A percentile compares a stretch with the other conserved stretches of the same genome.
Conservation (phyloP, 2,329 filamentous ascomycete genomes). For the Nothopassalora personata region DNA sequence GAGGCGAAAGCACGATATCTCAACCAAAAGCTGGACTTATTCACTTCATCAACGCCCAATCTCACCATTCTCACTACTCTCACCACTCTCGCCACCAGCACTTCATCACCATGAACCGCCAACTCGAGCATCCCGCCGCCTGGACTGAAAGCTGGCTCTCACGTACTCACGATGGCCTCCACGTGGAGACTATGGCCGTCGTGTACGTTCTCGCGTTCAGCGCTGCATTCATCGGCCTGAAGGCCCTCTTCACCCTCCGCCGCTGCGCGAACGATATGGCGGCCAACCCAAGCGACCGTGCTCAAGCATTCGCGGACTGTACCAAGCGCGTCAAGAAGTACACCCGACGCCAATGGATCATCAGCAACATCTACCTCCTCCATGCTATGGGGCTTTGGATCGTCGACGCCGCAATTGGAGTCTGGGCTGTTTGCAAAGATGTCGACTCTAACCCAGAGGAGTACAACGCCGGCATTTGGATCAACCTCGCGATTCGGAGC, state of each 20-base stretch:
- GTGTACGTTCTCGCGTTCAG: not conserved
- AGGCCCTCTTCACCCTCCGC: slow-evolving; percentile 6
- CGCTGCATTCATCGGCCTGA: slow-evolving; percentile 2
- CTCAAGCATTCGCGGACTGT: slow-evolving; percentile 3
- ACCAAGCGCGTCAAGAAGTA: slow-evolving; percentile 4
- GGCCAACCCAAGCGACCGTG: slow-evolving; percentile 7
- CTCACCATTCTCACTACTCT: not conserved
- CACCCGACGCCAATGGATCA: slow-evolving; percentile 10
- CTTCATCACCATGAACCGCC: slow-evolving; percentile 4
- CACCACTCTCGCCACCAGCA: not conserved
- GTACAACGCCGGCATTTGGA: slow-evolving; percentile 7
- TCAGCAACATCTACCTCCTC: slow-evolving; percentile 13
- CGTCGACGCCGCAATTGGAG: slow-evolving; percentile 16
- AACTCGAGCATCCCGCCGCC: not conserved
- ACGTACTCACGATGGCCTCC: not conserved
- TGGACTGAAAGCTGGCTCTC: slow-evolving; percentile 1
- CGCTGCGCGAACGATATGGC: slow-evolving; percentile 1
- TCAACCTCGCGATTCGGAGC: slow-evolving; percentile 10
- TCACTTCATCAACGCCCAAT: not conserved
- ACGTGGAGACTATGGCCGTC: not conserved
- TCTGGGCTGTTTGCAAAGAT: slow-evolving; percentile 12
- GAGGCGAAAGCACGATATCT: too few species aligned
- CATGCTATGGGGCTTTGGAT: slow-evolving; percentile 13
- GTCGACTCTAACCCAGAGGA: slow-evolving; percentile 7
- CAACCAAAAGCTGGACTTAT: not conserved